A percentile compares a stretch with the other conserved stretches of the same genome.
Evolutionary conservation across 176 grass and related monocot genomes (phyloP).

Genomic region (Hordeum vulgare): MorexV3_pseudomolecules_assembly NC_058520.1:442003534-442004033

Average conservation of each 20-base stretch:
- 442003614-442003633: constrained; percentile 85
- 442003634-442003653: constrained; percentile 80
- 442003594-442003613: constrained; percentile 77
- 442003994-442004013: not conserved
- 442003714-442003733: not conserved
- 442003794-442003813: constrained; percentile 75
- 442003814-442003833: constrained; percentile 67
- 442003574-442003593: constrained; percentile 83
- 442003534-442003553: constrained; percentile 83
- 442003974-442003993: not conserved
- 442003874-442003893: constrained; percentile 26
- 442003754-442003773: constrained; percentile 86
- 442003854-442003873: constrained; percentile 39
- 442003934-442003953: constrained; percentile 9
- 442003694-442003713: not conserved
- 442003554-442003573: constrained; percentile 78
- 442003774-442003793: constrained; percentile 54
- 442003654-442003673: constrained; percentile 51
- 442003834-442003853: constrained; percentile 28
- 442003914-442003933: constrained; percentile 56
- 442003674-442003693: not conserved
- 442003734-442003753: constrained; percentile 89
- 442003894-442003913: constrained; percentile 31
- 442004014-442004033: constrained; percentile 16
- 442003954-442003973: constrained; percentile 38